Base-by-base conservation (phyloP, 2,329 filamentous ascomycete genomes). In the Aspergillus sp. region DNA sequence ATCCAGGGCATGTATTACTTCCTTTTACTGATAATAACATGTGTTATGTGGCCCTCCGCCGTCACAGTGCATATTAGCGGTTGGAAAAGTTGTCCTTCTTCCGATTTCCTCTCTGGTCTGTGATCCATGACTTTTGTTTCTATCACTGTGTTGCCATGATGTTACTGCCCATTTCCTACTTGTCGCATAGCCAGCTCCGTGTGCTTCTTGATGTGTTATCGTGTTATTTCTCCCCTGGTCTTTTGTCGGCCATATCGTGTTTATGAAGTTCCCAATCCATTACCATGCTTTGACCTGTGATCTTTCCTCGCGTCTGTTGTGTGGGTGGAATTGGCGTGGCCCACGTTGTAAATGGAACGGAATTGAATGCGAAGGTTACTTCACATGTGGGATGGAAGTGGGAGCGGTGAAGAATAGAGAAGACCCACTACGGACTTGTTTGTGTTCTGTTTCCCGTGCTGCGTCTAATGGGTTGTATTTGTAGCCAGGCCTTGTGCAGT, bases 31-130 rank as follows among this genome's bases (percentile, higher is more conserved):
- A 63, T 71, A 64, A 70, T 71, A 67, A 71, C 67, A 71, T 69
- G 66, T 70, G 70, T 70, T 70, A 71, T 61, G 68, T 70, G 69
- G 64, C 61, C 63, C 63, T 63, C 58, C 57, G 52, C 56, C 60
- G 66, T 67, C 65, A 69, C 66, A 64, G 58, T 68, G 69, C 69
- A 72, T 73, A 64, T 69, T 70, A 72, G 70, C 69, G 69, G 68
- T 72, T 72, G 66, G 69, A 71, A 73, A 73, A 73, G 66, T 71
- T 52, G 31, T 46, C 41, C 57, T 55, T 64, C 55, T 65, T 64
- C 59, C 63, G 32, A 57, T 63, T 61, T 64, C 58, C 53, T 64
- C 56, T 55, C 58, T 65, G 61, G 57, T 52, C 47, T 34, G 44
- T 50, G 47, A 29, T 55, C 60, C 45, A 57, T 59, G 61, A 58